phyloP scores from a whole-genome alignment of 352 stramenopile genomes.

The Globisporangium okanoganense region DNA sequence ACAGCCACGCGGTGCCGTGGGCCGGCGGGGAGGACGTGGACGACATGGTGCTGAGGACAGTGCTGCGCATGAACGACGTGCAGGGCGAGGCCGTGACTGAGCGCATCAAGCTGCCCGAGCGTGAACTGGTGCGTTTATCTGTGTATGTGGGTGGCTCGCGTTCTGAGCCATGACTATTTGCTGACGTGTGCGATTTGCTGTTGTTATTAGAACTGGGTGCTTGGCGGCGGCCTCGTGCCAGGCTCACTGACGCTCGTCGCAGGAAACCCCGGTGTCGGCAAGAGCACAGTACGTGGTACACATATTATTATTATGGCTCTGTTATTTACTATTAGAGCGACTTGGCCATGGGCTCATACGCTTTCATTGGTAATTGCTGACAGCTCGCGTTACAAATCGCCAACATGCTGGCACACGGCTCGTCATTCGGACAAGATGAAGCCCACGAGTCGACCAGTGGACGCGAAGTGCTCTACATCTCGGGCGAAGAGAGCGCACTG shows the following conservation, averaged over 20 bases:
- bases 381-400: slow-evolving; percentile 92
- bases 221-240: slow-evolving; percentile 94
- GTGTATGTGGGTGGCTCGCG: neutral
- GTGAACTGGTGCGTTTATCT: slow-evolving; percentile 42
- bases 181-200: neutral
- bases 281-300: slow-evolving; percentile 66
- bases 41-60: slow-evolving; percentile 15
- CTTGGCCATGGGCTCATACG: neutral
- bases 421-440: slow-evolving; percentile 2
- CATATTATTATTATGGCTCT: neutral
- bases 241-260: slow-evolving; percentile 94
- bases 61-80: slow-evolving; percentile 75
- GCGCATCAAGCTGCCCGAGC: slow-evolving; percentile 64
- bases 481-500: slow-evolving; percentile 94
- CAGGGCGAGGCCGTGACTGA: slow-evolving; percentile 44
- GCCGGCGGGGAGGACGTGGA: slow-evolving; percentile 19
- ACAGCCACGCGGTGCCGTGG: slow-evolving; percentile 28
- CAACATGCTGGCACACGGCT: slow-evolving; percentile 65
- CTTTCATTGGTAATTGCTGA: neutral
- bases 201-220: slow-evolving; percentile 86
- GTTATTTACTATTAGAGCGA: neutral
- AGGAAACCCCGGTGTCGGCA: slow-evolving; percentile 93
- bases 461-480: slow-evolving; percentile 92
- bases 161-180: neutral
- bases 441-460: neutral